phyloP scores from a whole-genome alignment of 2,329 filamentous ascomycete genomes.

The Metarhizium guizhouense region DNA sequence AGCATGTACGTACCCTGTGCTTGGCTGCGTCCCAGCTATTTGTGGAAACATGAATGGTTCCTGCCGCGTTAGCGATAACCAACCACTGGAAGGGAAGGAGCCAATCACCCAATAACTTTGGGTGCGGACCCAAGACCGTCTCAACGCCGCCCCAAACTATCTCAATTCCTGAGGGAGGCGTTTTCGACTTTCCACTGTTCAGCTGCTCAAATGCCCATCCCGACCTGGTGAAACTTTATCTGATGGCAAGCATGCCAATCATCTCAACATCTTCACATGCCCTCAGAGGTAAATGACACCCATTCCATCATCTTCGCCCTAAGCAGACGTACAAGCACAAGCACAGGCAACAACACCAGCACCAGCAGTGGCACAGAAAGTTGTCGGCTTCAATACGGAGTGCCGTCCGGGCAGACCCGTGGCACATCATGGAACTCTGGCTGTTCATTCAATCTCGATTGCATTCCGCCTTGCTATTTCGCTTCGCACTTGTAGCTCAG shows the following conservation, averaged over 20 bases:
- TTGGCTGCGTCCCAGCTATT: background rate
- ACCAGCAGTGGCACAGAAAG: background rate
- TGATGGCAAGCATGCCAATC: background rate
- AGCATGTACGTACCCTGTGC: background rate
- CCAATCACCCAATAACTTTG: background rate
- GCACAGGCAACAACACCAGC: background rate
- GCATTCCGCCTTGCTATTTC: no score
- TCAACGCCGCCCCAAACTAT: background rate
- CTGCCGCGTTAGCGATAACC: background rate
- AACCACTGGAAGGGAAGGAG: background rate
- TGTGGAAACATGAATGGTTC: background rate
- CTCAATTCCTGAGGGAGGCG: background rate
- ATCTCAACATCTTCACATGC: background rate
- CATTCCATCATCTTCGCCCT: no score
- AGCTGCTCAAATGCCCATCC: background rate
- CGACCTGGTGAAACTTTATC: background rate
- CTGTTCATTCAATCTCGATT: no score
- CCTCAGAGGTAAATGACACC: background rate
- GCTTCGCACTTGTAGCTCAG: no score
- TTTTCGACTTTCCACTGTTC: background rate
- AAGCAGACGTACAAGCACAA: background rate
- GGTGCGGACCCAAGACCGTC: background rate
- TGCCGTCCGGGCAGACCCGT: background rate
- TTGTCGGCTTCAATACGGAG: no score
- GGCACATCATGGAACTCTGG: no score